These are phyloP conservation scores for Rhodosporidiobolus sp. DNA, from an alignment of 768 basidiomycete species.

Conservation along the genomic window DNA sequence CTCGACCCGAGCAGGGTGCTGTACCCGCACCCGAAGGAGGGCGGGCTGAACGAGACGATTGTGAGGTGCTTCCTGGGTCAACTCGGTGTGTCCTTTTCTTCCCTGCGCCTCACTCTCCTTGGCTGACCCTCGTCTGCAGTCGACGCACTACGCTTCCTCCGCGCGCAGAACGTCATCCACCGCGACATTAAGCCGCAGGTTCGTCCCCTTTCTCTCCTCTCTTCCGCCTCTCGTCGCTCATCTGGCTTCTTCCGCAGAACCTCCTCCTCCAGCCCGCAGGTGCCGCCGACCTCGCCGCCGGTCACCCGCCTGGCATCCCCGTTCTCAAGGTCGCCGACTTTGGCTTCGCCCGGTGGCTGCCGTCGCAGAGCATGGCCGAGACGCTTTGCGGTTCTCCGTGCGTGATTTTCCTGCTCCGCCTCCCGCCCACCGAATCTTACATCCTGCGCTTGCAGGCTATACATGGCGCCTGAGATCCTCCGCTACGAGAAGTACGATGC, in stretches of 20 bases:
- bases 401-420: conserved; percentile 47
- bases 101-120: not conserved
- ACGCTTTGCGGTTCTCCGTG: conserved; percentile 96
- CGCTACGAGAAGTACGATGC: conserved; percentile 97
- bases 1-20: conserved; percentile 53
- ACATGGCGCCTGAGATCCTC: conserved; percentile 98
- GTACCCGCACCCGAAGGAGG: conserved; percentile 85
- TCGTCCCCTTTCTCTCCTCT: conserved; percentile 26
- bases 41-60: conserved; percentile 84
- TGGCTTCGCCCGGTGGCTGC: conserved; percentile 89
- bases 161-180: conserved; percentile 85
- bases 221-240: not conserved
- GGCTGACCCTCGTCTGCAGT: conserved; percentile 54
- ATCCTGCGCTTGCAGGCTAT: conserved; percentile 58
- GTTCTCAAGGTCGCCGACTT: conserved; percentile 97
- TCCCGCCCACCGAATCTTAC: not conserved
- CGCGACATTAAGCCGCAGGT: conserved; percentile 96
- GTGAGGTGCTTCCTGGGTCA: conserved; percentile 90
- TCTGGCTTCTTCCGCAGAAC: conserved; percentile 57
- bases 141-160: conserved; percentile 86
- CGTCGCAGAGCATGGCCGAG: conserved; percentile 90
- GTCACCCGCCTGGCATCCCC: conserved; percentile 87
- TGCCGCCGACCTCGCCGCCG: conserved; percentile 71
- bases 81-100: conserved; percentile 59
- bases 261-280: conserved; percentile 80